Evolutionary conservation across 2,329 filamentous ascomycete species (phyloP), one percentile per base, ranked within the genome.

Genomic region (Cercospora sojina): DNA sequence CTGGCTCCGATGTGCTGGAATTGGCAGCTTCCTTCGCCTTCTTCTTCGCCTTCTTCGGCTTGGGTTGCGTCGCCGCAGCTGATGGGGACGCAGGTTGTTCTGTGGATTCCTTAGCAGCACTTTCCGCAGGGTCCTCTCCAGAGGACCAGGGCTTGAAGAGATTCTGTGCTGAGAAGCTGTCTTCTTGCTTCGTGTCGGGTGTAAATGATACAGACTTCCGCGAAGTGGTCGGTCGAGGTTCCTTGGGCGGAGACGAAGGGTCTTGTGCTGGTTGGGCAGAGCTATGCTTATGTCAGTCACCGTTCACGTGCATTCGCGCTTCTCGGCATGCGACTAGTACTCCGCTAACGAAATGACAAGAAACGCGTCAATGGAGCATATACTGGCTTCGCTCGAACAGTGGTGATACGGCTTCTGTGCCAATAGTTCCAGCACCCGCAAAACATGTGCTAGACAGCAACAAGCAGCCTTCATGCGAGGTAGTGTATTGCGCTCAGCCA

Each of bases 141-240:
- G 74, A 71, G 4, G 69, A 79, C 84, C 84, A 86, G 64, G 81
- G 78, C 68, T 83, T 82, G 77, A 84, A 85, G 41, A 85, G 76
- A 57, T 82, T 79, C 65, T 83, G 82, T 58, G 81, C 82, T 64
- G 82, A 86, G 67, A 83, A 82, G 20, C 84, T 86, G 75, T 89
- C 86, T 55, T 83, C 77, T 6, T 77, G 79, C 74, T 90, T 89
- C 3, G 87, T 88, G 59, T 88, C 87, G 7, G 85, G 81, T 1
- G 87, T 85, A 74, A 91, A 90, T 1, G 86, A 85, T 8, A 91
- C 88, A 3, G 85, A 87, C 75, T 90, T 89, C 23, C 74, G 71
- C 8, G 64, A 61, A 20, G 51, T 64, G 13, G 64, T 56, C 59
- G 66, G 64, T 23, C 56, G 67, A 53, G 51, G 35, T 9, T 56